Conservation (phyloP, 495 filamentous ascomycete species). For the Penicillium coffeae region DNA sequence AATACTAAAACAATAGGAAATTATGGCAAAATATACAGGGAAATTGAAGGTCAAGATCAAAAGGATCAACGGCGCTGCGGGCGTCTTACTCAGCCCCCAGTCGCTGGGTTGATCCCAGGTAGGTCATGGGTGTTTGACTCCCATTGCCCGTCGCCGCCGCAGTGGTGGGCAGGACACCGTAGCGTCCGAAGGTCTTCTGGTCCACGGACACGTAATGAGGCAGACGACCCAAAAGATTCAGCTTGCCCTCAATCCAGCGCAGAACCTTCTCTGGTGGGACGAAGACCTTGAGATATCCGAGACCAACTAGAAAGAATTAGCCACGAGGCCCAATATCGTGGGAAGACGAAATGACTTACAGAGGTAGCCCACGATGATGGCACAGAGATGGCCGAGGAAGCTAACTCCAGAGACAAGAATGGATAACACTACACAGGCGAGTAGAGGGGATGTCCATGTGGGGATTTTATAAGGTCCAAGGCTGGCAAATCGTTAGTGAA, state of each 20-base stretch:
- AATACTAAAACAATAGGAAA: neutral
- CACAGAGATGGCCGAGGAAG: constrained; percentile 81
- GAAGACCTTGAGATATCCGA: constrained; percentile 80
- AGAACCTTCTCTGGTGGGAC: constrained; percentile 78
- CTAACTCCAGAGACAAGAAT: constrained; percentile 76
- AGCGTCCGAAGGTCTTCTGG: constrained; percentile 94
- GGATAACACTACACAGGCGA: constrained; percentile 63
- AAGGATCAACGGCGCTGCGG: constrained; percentile 5
- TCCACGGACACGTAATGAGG: constrained; percentile 90
- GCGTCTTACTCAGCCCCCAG: constrained; percentile 50
- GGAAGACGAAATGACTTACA: constrained; percentile 50
- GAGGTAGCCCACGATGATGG: constrained; percentile 75
- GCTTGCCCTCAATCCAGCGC: constrained; percentile 76
- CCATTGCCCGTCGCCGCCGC: constrained; percentile 33
- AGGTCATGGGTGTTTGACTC: constrained; percentile 50
- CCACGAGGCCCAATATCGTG: neutral
- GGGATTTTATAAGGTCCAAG: constrained; percentile 71
- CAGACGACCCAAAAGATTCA: constrained; percentile 75
- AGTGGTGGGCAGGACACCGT: constrained; percentile 74
- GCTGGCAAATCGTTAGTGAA: constrained; percentile 6
- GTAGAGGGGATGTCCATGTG: constrained; percentile 85
- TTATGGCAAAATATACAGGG: neutral
- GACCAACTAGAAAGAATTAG: constrained; percentile 54
- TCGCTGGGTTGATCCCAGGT: constrained; percentile 59
- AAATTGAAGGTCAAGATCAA: constrained; percentile 33